Evolutionary conservation across 352 stramenopile species (phyloP), one percentile per base, ranked within the genome.

Genomic region (Globisporangium orthogonon): DNA sequence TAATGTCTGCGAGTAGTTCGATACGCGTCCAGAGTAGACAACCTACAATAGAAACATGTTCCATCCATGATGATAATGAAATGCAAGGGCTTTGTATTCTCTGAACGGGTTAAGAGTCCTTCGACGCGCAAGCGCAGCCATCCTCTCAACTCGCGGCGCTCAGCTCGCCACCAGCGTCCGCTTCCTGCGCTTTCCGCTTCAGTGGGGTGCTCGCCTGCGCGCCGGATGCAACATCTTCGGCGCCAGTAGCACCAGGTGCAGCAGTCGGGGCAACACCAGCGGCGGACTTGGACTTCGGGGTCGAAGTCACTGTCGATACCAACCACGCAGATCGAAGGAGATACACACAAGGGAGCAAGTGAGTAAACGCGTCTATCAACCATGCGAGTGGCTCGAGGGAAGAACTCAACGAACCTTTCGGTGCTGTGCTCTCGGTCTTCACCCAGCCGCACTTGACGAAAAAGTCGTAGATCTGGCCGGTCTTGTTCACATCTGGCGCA

Each of bases 361-460:
- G 6, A 37, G 33, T 37, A 5, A 11, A 11, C 33, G 4, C 33
- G 10, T 37, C 6, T 5, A 9, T 37, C 33, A 1, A 37, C 33
- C 6, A 37, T 9, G 33, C 33, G 33, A 37, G 33, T 51, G 7
- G 46, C 46, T 51, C 7, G 30, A 18, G 46, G 45, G 18, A 50
- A 14, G 18, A 30, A 13, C 1, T 11, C 5, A n/a, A 39, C 35
- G 10, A 13, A 74, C 80, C 74, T 54, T 82, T 86, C 15, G 66
- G 66, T 11, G 65, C 73, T 31, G 69, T 71, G 17, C 58, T 72
- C 50, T 91, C 81, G 2, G 74, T 78, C 50, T 83, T 76, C 18
- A 96, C 85, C 85, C 85, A 96, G 45, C 87, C 87, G 37, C 85
- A 94, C 56, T 88, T 85, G 51, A 96, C 80, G 55, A 95, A 94